Percentiles rank a stretch among this genome's conserved stretches.
These are phyloP conservation scores for Alternaria longipes DNA, from an alignment of 2,329 filamentous ascomycete species.

Conservation along the genomic window DNA sequence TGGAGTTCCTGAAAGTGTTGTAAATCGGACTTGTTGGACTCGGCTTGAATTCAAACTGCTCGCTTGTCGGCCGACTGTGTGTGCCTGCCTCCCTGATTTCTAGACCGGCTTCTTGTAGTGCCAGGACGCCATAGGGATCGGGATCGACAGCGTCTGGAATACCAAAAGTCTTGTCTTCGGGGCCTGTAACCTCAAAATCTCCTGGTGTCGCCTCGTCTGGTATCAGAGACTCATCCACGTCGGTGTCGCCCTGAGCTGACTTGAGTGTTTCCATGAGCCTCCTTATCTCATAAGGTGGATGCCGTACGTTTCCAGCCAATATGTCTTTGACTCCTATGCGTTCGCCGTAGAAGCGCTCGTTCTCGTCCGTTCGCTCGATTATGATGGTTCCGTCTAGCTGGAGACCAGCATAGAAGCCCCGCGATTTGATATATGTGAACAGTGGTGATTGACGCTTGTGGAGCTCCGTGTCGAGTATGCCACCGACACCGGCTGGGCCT, in stretches of 20 bases:
- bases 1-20: conserved; percentile 65
- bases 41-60: conserved; percentile 83
- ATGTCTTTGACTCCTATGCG: conserved; percentile 70
- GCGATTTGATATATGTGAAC: conserved; percentile 88
- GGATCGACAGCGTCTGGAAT: conserved; percentile 82
- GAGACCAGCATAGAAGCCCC: conserved; percentile 86
- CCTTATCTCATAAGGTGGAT: conserved; percentile 65
- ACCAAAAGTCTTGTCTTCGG: conserved; percentile 70
- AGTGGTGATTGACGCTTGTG: conserved; percentile 75
- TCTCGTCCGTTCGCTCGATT: conserved; percentile 87
- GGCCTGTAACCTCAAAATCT: conserved; percentile 68
- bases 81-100: conserved; percentile 92
- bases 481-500: conserved; percentile 81
- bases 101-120: conserved; percentile 87
- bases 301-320: conserved; percentile 66
- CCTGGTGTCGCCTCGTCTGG: conserved; percentile 77
- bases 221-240: conserved; percentile 75
- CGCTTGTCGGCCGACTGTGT: conserved; percentile 75
- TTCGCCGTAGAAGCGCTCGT: conserved; percentile 83
- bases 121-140: conserved; percentile 89
- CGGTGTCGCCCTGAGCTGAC: conserved; percentile 82
- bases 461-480: conserved; percentile 73
- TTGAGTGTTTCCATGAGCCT: conserved; percentile 84
- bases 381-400: conserved; percentile 88
- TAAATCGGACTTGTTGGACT: conserved; percentile 77